Percentiles rank a stretch among this genome's conserved stretches.
phyloP scores from a whole-genome alignment of 202 grass and related monocot genomes.

The Zoysia matrella region DNA sequence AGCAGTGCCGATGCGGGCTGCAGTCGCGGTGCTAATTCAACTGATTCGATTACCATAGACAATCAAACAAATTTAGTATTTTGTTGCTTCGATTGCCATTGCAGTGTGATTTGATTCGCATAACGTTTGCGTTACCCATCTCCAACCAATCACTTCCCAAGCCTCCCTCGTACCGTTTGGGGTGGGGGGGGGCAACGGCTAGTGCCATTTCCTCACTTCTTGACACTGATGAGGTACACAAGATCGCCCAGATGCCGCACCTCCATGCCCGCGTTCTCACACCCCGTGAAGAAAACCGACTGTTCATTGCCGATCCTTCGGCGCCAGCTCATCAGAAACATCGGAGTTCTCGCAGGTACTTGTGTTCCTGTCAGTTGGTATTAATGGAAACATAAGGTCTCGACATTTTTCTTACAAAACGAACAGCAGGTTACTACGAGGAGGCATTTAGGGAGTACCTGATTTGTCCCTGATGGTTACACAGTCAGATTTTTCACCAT shows the following conservation, averaged over 20 bases:
- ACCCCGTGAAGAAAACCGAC: constrained; percentile 73
- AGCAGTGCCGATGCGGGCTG: no score
- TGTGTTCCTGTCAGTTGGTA: constrained; percentile 54
- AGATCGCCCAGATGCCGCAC: constrained; percentile 71
- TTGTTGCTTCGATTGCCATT: no score
- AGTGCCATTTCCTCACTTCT: neutral
- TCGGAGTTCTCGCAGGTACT: constrained; percentile 47
- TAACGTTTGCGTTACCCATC: no score
- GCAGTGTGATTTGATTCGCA: no score
- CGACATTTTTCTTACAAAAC: neutral
- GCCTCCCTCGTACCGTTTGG: no score
- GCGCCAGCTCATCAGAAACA: constrained; percentile 90
- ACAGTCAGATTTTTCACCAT: constrained; percentile 12
- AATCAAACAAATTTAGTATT: no score
- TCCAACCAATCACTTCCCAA: no score
- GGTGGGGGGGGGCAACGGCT: no score
- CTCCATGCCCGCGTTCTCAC: constrained; percentile 56
- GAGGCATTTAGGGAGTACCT: constrained; percentile 30
- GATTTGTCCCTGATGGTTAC: constrained; percentile 45
- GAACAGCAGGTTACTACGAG: neutral
- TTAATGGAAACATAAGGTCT: neutral
- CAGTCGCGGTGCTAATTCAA: no score
- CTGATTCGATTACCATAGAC: no score
- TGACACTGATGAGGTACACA: constrained; percentile 71
- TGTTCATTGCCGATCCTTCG: constrained; percentile 71